Conservation (phyloP, 148 eudicot genomes). For the Fagopyrum tataricum region DNA sequence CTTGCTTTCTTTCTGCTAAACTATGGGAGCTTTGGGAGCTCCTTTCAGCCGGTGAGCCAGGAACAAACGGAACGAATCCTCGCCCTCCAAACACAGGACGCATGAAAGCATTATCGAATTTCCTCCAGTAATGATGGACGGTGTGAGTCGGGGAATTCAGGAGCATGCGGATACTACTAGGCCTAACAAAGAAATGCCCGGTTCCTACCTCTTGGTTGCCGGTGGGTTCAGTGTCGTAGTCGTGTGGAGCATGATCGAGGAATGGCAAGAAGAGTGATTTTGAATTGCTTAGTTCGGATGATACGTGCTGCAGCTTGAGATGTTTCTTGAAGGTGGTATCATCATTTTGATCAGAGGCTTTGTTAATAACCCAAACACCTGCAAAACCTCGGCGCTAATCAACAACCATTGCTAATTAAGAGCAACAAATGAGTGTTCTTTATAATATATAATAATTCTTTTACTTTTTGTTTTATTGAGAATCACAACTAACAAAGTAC, state of each 20-base stretch:
- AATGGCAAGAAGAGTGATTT: conserved; percentile 46
- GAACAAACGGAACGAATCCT: conserved; percentile 59
- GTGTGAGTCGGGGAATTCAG: conserved; percentile 57
- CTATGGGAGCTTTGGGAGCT: conserved; percentile 11
- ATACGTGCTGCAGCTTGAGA: conserved; percentile 30
- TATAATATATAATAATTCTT: too few species aligned
- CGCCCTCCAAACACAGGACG: conserved; percentile 76
- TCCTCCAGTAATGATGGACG: conserved; percentile 61
- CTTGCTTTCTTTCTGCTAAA: background rate
- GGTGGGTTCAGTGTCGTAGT: conserved; percentile 24
- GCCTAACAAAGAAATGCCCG: conserved; percentile 13
- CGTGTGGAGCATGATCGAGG: conserved; percentile 31
- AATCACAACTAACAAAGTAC: too few species aligned
- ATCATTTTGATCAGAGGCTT: conserved; percentile 61
- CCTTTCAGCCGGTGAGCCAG: conserved; percentile 41
- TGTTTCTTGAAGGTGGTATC: conserved; percentile 40
- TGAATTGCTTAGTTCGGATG: conserved; percentile 52
- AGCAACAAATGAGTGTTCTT: too few species aligned
- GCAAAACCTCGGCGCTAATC: conserved; percentile 13
- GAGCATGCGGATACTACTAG: conserved; percentile 45
- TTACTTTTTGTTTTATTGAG: too few species aligned
- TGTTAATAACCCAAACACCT: conserved; percentile 87
- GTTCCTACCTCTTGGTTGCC: background rate
- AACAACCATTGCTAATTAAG: too few species aligned
- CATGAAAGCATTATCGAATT: conserved; percentile 63